These are phyloP conservation scores for Arthromyces matolae DNA, from an alignment of 768 basidiomycete genomes.

Conservation along the genomic window DNA sequence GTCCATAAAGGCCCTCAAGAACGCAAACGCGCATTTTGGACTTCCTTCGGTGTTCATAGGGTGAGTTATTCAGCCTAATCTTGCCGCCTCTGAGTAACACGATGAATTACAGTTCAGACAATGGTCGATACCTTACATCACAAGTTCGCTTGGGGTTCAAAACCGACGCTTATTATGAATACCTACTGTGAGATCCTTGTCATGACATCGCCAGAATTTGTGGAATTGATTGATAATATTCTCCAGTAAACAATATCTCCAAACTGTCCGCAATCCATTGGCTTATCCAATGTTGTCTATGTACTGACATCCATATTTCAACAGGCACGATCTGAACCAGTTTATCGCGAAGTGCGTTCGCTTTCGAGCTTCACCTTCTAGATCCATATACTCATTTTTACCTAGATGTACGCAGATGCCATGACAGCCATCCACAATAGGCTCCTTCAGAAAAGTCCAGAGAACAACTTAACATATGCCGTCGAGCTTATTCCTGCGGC, in stretches of 20 bases:
- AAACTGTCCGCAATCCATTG: slow-evolving; percentile 50
- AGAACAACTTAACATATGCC: slow-evolving; percentile 65
- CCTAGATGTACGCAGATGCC: slow-evolving; percentile 81
- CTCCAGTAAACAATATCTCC: slow-evolving; percentile 72
- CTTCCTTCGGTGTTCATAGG: too few species aligned
- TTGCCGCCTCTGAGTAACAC: too few species aligned
- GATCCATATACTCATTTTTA: not conserved
- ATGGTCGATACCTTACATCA: slow-evolving; percentile 51
- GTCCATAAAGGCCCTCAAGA: too few species aligned
- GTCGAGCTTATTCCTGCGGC: slow-evolving; percentile 72
- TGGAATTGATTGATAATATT: too few species aligned
- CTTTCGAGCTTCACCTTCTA: too few species aligned
- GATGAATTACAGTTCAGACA: slow-evolving; percentile 32
- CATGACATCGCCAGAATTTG: not conserved
- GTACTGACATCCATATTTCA: too few species aligned
- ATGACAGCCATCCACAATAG: slow-evolving; percentile 77
- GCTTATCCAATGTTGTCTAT: not conserved
- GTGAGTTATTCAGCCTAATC: too few species aligned
- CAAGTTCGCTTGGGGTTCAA: slow-evolving; percentile 90
- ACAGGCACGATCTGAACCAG: slow-evolving; percentile 71
- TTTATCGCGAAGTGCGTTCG: slow-evolving; percentile 65
- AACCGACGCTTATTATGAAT: slow-evolving; percentile 94
- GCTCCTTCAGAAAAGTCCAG: slow-evolving; percentile 62
- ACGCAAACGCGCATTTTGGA: too few species aligned
- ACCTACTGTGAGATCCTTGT: slow-evolving; percentile 55